A percentile compares a stretch with the other conserved stretches of the same genome.
Conservation (phyloP, 129 eudicot genomes). For the Arctium minus region DNA sequence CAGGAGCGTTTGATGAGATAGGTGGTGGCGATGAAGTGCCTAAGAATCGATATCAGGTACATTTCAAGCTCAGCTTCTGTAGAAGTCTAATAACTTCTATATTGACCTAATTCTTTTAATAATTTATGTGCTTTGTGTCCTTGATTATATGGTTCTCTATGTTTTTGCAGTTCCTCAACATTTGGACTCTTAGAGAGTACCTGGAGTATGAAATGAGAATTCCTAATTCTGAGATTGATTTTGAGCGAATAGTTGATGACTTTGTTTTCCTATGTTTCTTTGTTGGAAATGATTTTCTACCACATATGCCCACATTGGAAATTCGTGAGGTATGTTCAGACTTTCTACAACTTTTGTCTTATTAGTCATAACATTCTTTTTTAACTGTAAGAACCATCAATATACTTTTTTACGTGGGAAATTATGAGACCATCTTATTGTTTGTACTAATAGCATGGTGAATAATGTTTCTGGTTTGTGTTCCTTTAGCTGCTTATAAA, state of each 20-base stretch:
- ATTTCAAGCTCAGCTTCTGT: not conserved
- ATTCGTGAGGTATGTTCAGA: conserved; percentile 83
- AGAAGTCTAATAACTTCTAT: not conserved
- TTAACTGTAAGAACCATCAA: too few species aligned
- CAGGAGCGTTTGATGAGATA: conserved; percentile 93
- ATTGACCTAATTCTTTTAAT: not conserved
- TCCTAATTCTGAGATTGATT: conserved; percentile 62
- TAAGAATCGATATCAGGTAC: conserved; percentile 87
- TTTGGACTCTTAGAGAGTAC: conserved; percentile 96
- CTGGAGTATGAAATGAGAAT: conserved; percentile 74
- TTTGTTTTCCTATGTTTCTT: conserved; percentile 93
- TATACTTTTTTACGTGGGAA: too few species aligned
- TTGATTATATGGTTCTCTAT: not conserved
- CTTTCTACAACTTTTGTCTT: not conserved
- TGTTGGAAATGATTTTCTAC: conserved; percentile 95
- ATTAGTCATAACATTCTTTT: not conserved
- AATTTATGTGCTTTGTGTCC: not conserved
- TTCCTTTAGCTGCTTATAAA: too few species aligned
- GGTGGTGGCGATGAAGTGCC: conserved; percentile 55
- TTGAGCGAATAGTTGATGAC: conserved; percentile 86
- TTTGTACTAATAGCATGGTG: too few species aligned
- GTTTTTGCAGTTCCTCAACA: conserved; percentile 78
- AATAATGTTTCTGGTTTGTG: too few species aligned
- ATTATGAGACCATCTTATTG: too few species aligned
- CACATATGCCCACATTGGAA: conserved; percentile 98